Evolutionary conservation across 73 alveolate species (phyloP), one percentile per base, ranked within the genome.

Genomic region (Paramecium primaurelia): DNA sequence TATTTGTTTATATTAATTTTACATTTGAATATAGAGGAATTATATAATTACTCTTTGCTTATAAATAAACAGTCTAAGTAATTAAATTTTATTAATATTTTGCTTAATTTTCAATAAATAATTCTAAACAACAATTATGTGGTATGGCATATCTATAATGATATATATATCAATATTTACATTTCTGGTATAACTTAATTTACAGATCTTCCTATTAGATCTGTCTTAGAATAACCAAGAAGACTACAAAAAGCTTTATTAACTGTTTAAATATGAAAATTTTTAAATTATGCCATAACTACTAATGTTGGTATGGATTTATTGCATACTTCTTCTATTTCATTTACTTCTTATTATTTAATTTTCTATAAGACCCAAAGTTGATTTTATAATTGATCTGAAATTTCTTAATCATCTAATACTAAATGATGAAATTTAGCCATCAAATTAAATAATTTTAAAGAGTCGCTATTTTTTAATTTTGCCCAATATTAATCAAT

Each of bases 241-340:
- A 86, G n/a, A 60, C 93, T 86, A 14, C 93, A 80, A 25, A 44
- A 18, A 14, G 91, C 71, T 49, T 80, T 80, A 49, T 80, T 80
- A 20, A 80, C 91, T 7, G n/a, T 40, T 8, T 45, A 36, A 1
- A 80, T 80, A 14, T 14, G 30, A 10, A 80, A n/a, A 10, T 80
- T 80, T 47, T 16, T 32, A 3, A 80, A 32, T 80, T 80, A 34
- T 11, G 91, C 58, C 6, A 30, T 32, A 0, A 47, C 28, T 8
- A 80, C 77, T 26, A 80, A 20, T 6, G 91, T 80, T 34, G 91
- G 77, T 4, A 80, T 32, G 0, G 44, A 28, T 44, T 80, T 34
- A 80, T 44, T 80, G 20, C 32, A 22, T 22, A 80, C 38, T 26
- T 80, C 91, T 44, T 80, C 91, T 10, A 80, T 32, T 64, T 64